Evolutionary conservation across 1,139 yeast genomes (phyloP).

Genomic region (Geotrichum armillariae): DNA sequence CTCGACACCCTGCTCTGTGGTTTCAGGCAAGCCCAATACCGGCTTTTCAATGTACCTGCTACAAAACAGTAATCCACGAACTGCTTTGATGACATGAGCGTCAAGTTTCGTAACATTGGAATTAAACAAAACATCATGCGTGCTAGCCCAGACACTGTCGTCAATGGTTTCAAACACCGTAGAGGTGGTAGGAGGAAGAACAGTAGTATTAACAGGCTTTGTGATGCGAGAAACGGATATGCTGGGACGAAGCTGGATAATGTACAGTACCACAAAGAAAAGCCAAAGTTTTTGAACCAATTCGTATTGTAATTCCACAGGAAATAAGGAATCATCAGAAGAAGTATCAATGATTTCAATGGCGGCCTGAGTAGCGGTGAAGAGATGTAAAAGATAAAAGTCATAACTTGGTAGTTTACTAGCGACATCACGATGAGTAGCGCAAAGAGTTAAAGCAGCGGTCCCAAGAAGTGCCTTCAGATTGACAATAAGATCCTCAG

Average conservation of each 20-base stretch:
- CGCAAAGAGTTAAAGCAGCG: conserved; percentile 28
- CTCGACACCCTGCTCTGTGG: conserved; percentile 4
- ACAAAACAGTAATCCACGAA: conserved; percentile 31
- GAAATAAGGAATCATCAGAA: conserved; percentile 19
- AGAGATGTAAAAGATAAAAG: conserved; percentile 35
- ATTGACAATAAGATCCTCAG: conserved; percentile 11
- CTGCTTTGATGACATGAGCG: conserved; percentile 32
- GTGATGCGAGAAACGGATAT: conserved; percentile 26
- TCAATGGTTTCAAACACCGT: background rate
- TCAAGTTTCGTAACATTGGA: conserved; percentile 22
- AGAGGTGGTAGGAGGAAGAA: background rate
- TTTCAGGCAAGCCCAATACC: conserved; percentile 2
- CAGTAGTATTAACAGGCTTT: conserved; percentile 9
- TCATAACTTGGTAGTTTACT: conserved; percentile 29
- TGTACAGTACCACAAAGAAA: conserved; percentile 27
- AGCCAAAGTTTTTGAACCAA: conserved; percentile 29
- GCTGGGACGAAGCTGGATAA: conserved; percentile 30
- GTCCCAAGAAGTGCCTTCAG: conserved; percentile 27
- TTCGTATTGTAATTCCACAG: conserved; percentile 21
- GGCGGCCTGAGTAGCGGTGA: conserved; percentile 36
- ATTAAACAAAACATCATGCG: conserved; percentile 7
- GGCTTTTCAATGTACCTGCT: conserved; percentile 3
- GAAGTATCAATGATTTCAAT: conserved; percentile 28
- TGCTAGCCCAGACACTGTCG: conserved; percentile 16
- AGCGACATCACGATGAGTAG: conserved; percentile 29